These are phyloP conservation scores for Achlya hypogyna DNA, from an alignment of 352 stramenopile genomes.

Conservation along the genomic window DNA sequence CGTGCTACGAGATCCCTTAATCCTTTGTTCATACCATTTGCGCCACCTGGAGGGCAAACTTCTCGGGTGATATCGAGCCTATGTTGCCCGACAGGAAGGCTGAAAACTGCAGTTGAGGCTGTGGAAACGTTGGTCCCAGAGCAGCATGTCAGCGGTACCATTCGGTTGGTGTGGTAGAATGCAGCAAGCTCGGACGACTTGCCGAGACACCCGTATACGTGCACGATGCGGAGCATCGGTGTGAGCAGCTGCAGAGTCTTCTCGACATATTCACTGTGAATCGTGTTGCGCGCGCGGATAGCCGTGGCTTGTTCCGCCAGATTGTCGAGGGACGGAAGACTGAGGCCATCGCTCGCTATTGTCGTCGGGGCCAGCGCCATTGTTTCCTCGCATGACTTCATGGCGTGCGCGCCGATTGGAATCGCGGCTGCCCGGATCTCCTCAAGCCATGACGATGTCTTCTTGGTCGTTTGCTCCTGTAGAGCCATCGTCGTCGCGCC, in stretches of 20 bases:
- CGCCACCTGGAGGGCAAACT: slow-evolving; percentile 42
- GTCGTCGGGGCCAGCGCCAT: not conserved
- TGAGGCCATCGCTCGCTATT: not conserved
- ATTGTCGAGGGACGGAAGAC: slow-evolving; percentile 18
- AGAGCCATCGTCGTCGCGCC: slow-evolving; percentile 57
- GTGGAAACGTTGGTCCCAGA: not conserved
- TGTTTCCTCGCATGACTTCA: slow-evolving; percentile 53
- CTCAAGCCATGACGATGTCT: slow-evolving; percentile 55
- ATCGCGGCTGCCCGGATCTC: slow-evolving; percentile 52
- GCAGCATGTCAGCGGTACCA: slow-evolving; percentile 32
- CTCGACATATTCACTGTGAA: slow-evolving; percentile 38
- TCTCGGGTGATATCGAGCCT: slow-evolving; percentile 58
- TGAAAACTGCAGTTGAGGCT: slow-evolving; percentile 68
- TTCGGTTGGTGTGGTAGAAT: slow-evolving; percentile 72
- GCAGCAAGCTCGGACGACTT: slow-evolving; percentile 56
- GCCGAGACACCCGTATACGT: slow-evolving; percentile 66
- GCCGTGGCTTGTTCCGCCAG: not conserved
- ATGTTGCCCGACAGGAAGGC: slow-evolving; percentile 62
- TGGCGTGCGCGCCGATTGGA: slow-evolving; percentile 59
- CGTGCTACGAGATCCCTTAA: slow-evolving; percentile 25
- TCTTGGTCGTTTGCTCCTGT: slow-evolving; percentile 60
- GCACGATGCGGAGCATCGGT: slow-evolving; percentile 60
- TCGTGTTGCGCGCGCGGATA: slow-evolving; percentile 17
- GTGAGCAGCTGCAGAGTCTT: slow-evolving; percentile 43
- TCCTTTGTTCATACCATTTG: not conserved